Conservation (phyloP, 441 rosid genomes). For the Brassica balearica region DNA sequence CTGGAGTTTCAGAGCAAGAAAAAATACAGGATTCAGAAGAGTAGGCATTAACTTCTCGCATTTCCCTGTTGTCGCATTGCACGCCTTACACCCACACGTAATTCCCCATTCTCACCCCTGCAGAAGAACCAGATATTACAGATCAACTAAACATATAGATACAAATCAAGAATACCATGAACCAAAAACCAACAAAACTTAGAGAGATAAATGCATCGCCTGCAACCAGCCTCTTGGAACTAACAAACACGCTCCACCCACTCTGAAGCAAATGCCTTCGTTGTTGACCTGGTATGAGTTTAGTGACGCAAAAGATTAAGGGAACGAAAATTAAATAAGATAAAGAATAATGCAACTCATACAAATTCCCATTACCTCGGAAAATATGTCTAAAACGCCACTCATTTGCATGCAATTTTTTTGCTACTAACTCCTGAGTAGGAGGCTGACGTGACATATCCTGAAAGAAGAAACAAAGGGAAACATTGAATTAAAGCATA, state of each 20-base stretch:
- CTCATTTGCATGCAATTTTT: slow-evolving; percentile 89
- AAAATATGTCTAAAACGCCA: slow-evolving; percentile 98
- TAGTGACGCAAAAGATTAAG: no score
- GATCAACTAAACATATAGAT: no score
- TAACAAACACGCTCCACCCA: slow-evolving; percentile 98
- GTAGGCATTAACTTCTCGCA: slow-evolving; percentile 19
- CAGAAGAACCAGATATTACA: slow-evolving; percentile 8
- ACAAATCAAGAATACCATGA: background rate
- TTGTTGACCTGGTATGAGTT: slow-evolving; percentile 77
- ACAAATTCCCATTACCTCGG: slow-evolving; percentile 58
- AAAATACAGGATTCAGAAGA: no score
- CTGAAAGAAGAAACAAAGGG: slow-evolving; percentile 48
- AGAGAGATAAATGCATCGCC: slow-evolving; percentile 99
- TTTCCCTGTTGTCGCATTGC: slow-evolving; percentile 95
- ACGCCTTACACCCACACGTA: slow-evolving; percentile 28
- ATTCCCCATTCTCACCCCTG: slow-evolving; percentile 97
- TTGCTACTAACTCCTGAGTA: slow-evolving; percentile 92
- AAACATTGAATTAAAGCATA: no score
- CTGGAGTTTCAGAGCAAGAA: no score
- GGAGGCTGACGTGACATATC: slow-evolving; percentile 99
- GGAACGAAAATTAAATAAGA: background rate
- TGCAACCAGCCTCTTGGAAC: slow-evolving; percentile 94
- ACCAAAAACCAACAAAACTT: slow-evolving; percentile 52
- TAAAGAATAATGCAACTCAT: background rate
- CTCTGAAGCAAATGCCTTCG: slow-evolving; percentile 97